Evolutionary conservation across 441 rosid genomes (phyloP), one percentile per base, ranked within the genome.

Genomic region (Mallotus repandus): DNA sequence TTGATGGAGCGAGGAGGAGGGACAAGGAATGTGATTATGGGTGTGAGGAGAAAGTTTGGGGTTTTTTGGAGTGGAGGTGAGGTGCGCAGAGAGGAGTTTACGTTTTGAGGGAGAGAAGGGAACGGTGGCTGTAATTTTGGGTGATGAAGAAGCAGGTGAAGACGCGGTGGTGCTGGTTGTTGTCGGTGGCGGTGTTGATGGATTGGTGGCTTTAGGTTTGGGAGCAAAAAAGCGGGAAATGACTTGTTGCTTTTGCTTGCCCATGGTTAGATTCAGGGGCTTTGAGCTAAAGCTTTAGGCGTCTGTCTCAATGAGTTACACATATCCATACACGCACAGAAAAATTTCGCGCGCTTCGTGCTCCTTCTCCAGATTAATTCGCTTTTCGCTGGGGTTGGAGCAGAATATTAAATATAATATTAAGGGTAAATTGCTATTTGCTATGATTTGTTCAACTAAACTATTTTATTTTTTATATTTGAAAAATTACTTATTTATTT

Each of bases 161-260:
- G 82, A 29, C 32, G 32, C 32, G 32, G 32, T 29, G 32, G 32
- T 29, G 32, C 32, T 29, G 13, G 82, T 70, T 8, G 82, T 43
- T 0, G 85, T 65, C 14, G 79, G 69, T 49, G 80, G 67, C 32
- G 85, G 72, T 5, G 78, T 49, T n/a, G 87, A 58, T 12, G 21
- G 58, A 43, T 43, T 68, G 14, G 57, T 22, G 68, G 84, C 45
- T 77, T 87, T 84, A 66, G 96, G 75, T 81, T 90, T 91, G 46
- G 93, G 92, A 63, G 95, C 85, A 71, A 95, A 95, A 89, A 95
- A 95, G 80, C 97, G 92, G 71, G 98, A 95, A 78, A 95, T 85
- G 10, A 80, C 84, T 67, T 86, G 98, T 72, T 93, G 99, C 81
- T 91, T 95, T 63, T 88, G 91, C 80, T 89, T 95, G 46, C 94